A percentile compares a stretch with the other conserved stretches of the same genome.
phyloP scores from a whole-genome alignment of 2,329 filamentous ascomycete species.

The Hypoxylon sp. region DNA sequence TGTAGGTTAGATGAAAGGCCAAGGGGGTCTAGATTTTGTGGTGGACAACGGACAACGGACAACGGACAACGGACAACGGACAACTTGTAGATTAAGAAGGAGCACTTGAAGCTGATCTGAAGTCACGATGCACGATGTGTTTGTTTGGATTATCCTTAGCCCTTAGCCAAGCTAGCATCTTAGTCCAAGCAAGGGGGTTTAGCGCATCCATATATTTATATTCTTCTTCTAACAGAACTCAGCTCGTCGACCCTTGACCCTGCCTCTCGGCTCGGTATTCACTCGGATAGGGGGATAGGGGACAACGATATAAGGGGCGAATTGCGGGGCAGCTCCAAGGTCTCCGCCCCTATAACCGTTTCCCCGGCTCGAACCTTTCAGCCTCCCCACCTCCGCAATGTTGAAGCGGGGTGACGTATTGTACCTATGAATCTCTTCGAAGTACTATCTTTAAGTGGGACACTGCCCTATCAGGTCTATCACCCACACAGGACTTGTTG shows the following conservation, averaged over 20 bases:
- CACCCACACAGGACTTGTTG: background rate
- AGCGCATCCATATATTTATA: background rate
- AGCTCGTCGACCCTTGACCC: background rate
- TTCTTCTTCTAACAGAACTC: background rate
- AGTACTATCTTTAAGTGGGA: background rate
- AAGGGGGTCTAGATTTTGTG: background rate
- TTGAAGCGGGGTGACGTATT: constrained; percentile 14
- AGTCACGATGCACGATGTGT: background rate
- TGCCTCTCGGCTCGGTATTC: constrained; percentile 1
- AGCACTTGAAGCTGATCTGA: background rate
- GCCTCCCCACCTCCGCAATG: constrained; percentile 6
- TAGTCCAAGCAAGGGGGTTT: background rate
- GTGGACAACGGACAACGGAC: too few relatives aligned
- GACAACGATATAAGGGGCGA: background rate
- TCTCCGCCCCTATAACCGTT: constrained; percentile 4
- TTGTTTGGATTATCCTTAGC: background rate
- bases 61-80: too few relatives aligned
- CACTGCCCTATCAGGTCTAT: background rate
- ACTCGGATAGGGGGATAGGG: constrained; percentile 6
- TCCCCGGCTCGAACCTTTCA: constrained; percentile 15
- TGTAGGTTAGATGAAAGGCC: background rate
- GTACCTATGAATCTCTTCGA: background rate
- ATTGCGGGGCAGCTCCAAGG: constrained; percentile 13
- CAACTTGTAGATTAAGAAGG: too few relatives aligned
- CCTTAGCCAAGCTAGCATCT: background rate